These are phyloP conservation scores for Mallotus nudiflorus DNA, from an alignment of 345 rosid species.

Conservation along the genomic window DNA sequence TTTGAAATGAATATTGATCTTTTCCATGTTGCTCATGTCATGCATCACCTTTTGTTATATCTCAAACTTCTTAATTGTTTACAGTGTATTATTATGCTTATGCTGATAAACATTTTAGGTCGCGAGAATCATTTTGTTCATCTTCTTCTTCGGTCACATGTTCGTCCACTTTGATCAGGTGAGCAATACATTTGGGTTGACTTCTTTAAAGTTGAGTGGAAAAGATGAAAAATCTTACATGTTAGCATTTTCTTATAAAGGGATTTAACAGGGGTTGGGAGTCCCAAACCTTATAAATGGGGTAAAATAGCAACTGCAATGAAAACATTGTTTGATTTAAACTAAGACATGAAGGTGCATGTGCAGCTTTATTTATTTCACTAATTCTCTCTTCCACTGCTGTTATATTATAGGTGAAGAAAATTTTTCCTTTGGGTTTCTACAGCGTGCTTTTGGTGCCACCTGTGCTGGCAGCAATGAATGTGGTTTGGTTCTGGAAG, in stretches of 20 bases:
- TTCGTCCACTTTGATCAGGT: slow-evolving; percentile 72
- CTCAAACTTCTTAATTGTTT: neutral
- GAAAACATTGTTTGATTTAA: neutral
- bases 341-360: neutral
- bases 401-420: slow-evolving; percentile 66
- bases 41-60: neutral
- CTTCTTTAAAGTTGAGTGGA: neutral
- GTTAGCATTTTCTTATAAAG: neutral
- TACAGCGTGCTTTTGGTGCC: slow-evolving; percentile 63
- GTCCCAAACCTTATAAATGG: too few relatives aligned
- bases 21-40: neutral
- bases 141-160: slow-evolving; percentile 66
- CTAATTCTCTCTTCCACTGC: neutral
- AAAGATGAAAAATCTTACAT: neutral
- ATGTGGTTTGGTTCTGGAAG: slow-evolving; percentile 79
- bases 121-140: slow-evolving; percentile 73
- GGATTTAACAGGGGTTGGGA: neutral
- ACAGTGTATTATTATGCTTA: neutral
- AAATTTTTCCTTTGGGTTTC: slow-evolving; percentile 66
- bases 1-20: too few relatives aligned
- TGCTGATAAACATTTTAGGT: slow-evolving; percentile 37
- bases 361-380: neutral
- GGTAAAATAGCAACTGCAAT: neutral
- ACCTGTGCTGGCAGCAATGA: slow-evolving; percentile 51
- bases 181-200: slow-evolving; percentile 10